Percentiles rank a stretch among this genome's conserved stretches.
These are phyloP conservation scores for Pseudocercospora fijiensis DNA, from an alignment of 2,329 filamentous ascomycete genomes.

Conservation along the genomic window DNA sequence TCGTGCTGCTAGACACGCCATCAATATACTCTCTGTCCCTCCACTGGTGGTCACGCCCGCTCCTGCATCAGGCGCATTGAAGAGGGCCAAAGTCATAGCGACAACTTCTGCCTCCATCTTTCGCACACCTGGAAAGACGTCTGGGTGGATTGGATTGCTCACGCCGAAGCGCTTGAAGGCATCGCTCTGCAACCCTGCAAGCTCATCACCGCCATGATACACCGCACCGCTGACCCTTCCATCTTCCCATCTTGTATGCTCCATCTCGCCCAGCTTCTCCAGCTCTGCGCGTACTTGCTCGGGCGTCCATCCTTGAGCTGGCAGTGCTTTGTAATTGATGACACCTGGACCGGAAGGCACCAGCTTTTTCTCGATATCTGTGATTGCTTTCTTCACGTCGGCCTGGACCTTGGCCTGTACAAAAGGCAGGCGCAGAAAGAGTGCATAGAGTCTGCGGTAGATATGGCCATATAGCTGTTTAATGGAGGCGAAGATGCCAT, in stretches of 20 bases:
- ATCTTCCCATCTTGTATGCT: constrained; percentile 96
- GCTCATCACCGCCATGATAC: constrained; percentile 84
- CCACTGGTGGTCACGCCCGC: constrained; percentile 89
- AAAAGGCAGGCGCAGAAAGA: constrained; percentile 82
- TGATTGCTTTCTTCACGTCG: constrained; percentile 75
- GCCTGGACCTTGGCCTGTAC: constrained; percentile 82
- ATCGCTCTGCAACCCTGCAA: constrained; percentile 83
- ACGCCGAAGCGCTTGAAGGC: constrained; percentile 94
- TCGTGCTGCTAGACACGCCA: constrained; percentile 87
- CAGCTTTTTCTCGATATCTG: constrained; percentile 80
- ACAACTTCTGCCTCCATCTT: constrained; percentile 99
- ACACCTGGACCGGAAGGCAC: constrained; percentile 70
- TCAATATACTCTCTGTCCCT: constrained; percentile 93
- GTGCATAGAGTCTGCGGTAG: constrained; percentile 73
- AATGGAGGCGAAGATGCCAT: constrained; percentile 77
- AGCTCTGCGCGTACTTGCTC: constrained; percentile 80
- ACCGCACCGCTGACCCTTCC: constrained; percentile 92
- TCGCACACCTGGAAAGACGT: constrained; percentile 94
- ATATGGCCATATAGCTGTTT: constrained; percentile 70
- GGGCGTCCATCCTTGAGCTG: constrained; percentile 77
- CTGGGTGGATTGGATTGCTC: constrained; percentile 93
- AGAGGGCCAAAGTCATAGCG: constrained; percentile 77
- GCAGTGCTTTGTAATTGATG: constrained; percentile 71
- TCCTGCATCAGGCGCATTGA: constrained; percentile 81
- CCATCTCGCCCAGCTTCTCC: constrained; percentile 74